Conservation (phyloP, 2,329 filamentous ascomycete species). For the Scytalidium sp. region DNA sequence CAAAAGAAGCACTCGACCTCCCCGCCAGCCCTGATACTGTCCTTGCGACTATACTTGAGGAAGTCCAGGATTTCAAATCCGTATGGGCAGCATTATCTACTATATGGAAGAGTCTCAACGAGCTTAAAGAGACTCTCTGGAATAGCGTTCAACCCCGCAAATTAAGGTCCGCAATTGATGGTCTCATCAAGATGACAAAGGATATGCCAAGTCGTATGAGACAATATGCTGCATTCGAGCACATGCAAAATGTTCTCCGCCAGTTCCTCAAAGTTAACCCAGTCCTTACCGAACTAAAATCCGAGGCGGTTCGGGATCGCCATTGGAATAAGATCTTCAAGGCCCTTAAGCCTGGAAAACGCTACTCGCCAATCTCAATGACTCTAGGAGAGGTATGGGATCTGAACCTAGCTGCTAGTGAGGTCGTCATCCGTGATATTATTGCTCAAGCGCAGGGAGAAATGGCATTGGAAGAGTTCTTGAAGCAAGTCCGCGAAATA, state of each 20-base stretch:
- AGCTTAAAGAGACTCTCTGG: conserved; percentile 90
- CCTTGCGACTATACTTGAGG: conserved; percentile 84
- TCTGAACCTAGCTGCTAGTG: conserved; percentile 82
- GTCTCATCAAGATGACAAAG: conserved; percentile 95
- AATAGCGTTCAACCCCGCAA: conserved; percentile 94
- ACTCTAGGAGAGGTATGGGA: conserved; percentile 99
- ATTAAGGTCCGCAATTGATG: conserved; percentile 83
- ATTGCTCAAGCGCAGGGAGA: conserved; percentile 96
- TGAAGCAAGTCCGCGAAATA: conserved; percentile 92
- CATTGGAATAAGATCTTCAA: conserved; percentile 99
- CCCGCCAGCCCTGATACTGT: conserved; percentile 75
- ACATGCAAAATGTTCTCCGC: conserved; percentile 88
- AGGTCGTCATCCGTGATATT: conserved; percentile 85
- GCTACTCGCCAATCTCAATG: conserved; percentile 91
- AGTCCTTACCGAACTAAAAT: conserved; percentile 86
- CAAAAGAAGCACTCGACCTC: conserved; percentile 93
- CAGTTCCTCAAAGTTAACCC: conserved; percentile 89
- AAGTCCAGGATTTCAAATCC: conserved; percentile 98
- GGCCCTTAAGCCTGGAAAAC: conserved; percentile 83
- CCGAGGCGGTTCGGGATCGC: conserved; percentile 90
- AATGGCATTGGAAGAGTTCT: conserved; percentile 96
- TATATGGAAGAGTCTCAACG: conserved; percentile 95
- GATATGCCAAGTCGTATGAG: conserved; percentile 99
- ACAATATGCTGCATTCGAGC: conserved; percentile 99
- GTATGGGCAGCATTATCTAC: conserved; percentile 95